Base-by-base conservation (phyloP, 129 eudicot genomes). In the Cynara cardunculus region DNA sequence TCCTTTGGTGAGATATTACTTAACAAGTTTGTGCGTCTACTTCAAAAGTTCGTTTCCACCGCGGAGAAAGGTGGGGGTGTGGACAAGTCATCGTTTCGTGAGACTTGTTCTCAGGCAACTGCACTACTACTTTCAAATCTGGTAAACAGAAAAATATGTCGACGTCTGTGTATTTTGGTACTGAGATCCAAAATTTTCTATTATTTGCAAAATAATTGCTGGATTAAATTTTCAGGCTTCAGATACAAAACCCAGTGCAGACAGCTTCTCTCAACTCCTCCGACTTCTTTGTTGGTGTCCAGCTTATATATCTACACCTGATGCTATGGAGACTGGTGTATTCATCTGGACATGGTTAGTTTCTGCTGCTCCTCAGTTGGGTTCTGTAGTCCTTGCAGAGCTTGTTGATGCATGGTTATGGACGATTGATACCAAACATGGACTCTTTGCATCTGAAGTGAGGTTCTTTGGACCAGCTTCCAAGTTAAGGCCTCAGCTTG, bases 251-350 rank as follows among this genome's bases (percentile, higher is more conserved):
- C 85, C 95, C 39, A 88, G 84, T 53, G 84, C 86, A 27, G 95
- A 88, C 79, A 89, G 92, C 84, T 96, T 96, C 85, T 92, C 99
- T 2, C 99, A 96, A 89, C 97, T 96, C 77, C 89, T 96, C 16
- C 96, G 99, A 30, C 98, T 96, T 79, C 95, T 96, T 80, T 96
- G 99, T 92, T 96, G 99, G 99, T 96, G 99, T 85, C 99, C 99
- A 74, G 99, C 99, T 83, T 96, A 96, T 79, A 93, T 96, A 32
- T 86, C 91, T 71, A 96, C 98, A 67, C 87, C 89, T 34, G 95
- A 96, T 81, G 98, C 99, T 0, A 94, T 96, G 94, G 99, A 96
- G 80, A 96, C 99, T 56, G 99, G 98, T 67, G 90, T 96, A 68
- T 96, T 88, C 81, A 84, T 96, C 66, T 96, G 99, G 99, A 96